A percentile compares a stretch with the other conserved stretches of the same genome.
Conservation (phyloP, 257 asterid genomes). For the Solanum piurae region DNA sequence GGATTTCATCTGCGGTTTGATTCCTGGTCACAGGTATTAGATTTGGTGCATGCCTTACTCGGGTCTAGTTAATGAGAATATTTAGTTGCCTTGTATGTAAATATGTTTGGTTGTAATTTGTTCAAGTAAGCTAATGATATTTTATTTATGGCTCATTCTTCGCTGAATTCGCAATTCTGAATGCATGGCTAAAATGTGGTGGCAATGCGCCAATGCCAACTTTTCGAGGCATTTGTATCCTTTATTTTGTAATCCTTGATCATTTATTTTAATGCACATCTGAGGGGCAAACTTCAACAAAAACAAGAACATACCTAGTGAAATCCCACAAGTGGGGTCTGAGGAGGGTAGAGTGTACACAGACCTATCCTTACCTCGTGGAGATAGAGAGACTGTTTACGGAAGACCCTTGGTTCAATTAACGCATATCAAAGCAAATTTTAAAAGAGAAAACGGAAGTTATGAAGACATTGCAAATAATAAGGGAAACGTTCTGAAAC, state of each 20-base stretch:
- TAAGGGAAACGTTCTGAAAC: neutral
- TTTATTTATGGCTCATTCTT: neutral
- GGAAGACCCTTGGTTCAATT: neutral
- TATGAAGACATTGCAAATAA: neutral
- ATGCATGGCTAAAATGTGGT: neutral
- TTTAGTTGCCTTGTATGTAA: neutral
- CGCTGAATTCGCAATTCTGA: neutral
- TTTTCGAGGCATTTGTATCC: neutral
- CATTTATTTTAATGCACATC: neutral
- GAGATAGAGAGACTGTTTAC: neutral
- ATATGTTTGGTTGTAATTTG: neutral
- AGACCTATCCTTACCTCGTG: neutral
- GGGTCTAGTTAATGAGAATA: neutral
- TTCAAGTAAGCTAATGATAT: neutral
- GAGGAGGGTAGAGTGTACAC: neutral
- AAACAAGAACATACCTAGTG: neutral
- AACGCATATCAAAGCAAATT: neutral
- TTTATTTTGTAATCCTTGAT: neutral
- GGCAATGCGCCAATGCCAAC: neutral
- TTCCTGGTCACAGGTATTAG: constrained; percentile 84
- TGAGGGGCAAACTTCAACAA: neutral
- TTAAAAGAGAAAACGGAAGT: neutral
- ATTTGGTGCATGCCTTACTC: neutral
- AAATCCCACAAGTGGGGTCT: neutral
- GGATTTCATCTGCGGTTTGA: constrained; percentile 87